Evolutionary conservation across 352 stramenopile genomes (phyloP).

Genomic region (Globisporangium nodosum): DNA sequence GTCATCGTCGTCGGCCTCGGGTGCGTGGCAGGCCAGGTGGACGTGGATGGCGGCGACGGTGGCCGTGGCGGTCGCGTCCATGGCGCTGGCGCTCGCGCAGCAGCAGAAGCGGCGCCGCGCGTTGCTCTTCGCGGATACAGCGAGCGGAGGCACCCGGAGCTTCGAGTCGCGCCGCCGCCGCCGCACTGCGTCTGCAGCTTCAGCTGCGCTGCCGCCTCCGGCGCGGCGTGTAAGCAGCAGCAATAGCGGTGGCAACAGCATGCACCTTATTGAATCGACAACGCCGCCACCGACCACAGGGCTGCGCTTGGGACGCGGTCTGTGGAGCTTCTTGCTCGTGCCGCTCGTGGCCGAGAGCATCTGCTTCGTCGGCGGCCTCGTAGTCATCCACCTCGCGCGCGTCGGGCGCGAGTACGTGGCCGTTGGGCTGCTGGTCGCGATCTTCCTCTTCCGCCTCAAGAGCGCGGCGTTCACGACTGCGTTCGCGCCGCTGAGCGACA

Average conservation of each 20-base stretch:
- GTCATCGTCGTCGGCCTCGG: neutral
- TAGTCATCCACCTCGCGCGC: conserved; percentile 20
- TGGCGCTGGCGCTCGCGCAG: conserved; percentile 24
- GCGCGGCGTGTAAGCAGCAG: neutral
- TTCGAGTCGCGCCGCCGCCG: conserved; percentile 2
- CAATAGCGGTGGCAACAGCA: too few species aligned
- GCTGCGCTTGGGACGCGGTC: conserved; percentile 22
- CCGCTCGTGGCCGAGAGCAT: conserved; percentile 26
- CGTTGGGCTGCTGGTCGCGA: conserved; percentile 18
- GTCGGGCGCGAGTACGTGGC: conserved; percentile 14
- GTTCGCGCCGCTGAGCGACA: conserved; percentile 22
- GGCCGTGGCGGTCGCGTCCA: conserved; percentile 22
- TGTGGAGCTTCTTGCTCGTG: conserved; percentile 24
- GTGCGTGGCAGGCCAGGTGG: conserved; percentile 9
- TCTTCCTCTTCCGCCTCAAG: conserved; percentile 37
- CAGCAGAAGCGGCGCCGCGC: conserved; percentile 17
- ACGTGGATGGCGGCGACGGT: conserved; percentile 26
- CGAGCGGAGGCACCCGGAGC: neutral
- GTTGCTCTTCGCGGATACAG: neutral
- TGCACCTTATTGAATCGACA: neutral
- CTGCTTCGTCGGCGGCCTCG: conserved; percentile 20
- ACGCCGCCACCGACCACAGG: conserved; percentile 4
- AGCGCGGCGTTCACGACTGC: conserved; percentile 21
- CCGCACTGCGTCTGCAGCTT: neutral
- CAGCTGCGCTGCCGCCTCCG: neutral